Base-by-base conservation (phyloP, 495 filamentous ascomycete species). In the Aspergillus indologenus region DNA sequence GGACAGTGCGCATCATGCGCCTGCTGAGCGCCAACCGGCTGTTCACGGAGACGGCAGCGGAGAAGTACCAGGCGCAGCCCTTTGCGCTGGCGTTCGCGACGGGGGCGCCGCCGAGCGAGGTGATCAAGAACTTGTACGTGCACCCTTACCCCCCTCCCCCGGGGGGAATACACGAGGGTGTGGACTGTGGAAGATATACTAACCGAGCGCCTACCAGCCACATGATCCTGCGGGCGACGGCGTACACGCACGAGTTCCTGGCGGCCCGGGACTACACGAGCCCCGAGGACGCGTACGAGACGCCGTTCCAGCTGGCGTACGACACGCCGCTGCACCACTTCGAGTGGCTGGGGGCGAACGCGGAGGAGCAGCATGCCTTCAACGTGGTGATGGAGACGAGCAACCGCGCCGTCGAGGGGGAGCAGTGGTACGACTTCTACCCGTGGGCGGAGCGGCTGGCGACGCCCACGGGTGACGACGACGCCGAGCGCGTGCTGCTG, bases 401-500 rank as follows among this genome's bases (percentile, higher is more conserved):
- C n/a, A 29, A 3, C 17, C 45, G 46, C 9, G 21, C 20, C 6
- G 14, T 40, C 12, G 24, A 56, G 3, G 56, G 49, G 12, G 46
- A 0, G 5, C 19, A 65, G 14, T 71, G 69, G 65, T 63, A 45
- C 31, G 56, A 65, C 1, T 22, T 61, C 42, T 75, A 64, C 48
- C 70, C 70, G 5, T 60, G 65, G 0, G 40, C 50, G 11, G 59
- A 70, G 42, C 61, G 40, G 14, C 59, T 71, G n/a, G n/a, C n/a
- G n/a, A n/a, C n/a, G n/a, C n/a, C n/a, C n/a, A n/a, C 15, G 17
- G 3, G 52, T 12, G 4, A 48, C 31, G 42, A 58, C n/a, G 17
- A 3, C 26, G 26, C 49, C 6, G 61, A 75, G 6, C 54, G 60
- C 0, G 69, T 73, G 7, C 61, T 84, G 2, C 61, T 85, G 0